Evolutionary conservation across 1,139 yeast species (phyloP), one percentile per base, ranked within the genome.

Genomic region (Scheffersomyces titani): DNA sequence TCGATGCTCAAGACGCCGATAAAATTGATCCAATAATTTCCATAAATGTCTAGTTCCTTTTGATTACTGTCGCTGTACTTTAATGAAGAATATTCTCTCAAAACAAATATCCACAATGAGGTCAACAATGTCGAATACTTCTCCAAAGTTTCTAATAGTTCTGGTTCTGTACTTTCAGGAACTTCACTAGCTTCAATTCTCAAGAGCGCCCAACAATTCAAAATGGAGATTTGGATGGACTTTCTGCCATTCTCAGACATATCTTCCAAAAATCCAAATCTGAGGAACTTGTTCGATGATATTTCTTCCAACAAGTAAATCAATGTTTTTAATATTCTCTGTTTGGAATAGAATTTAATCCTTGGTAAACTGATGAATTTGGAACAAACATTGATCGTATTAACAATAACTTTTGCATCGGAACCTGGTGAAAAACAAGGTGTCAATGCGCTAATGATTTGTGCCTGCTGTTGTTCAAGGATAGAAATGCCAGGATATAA

Each of bases 391-490:
- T 85, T 84, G 50, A 93, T 85, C 0, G 97, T 97, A 59, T 84
- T 84, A 19, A 90, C 85, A 4, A 96, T 92, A 0, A 92, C 83
- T 51, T 83, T 83, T 0, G 96, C 85, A 24, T 89, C 88, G 55
- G 92, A 88, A 30, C 88, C 92, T 2, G 83, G 77, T 49, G 83
- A 83, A 72, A 94, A 94, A n/a, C 97, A 92, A 0, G 98, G 97
- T 52, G 92, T 84, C 58, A 94, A 79, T 0, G 98, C 97, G 60
- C 97, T 88, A 13, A 92, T 89, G 19, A 94, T 90, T 65, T 92
- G 98, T 0, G 98, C 98, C 67, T 94, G 98, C 65, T 90, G 97
- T 70, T 92, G 98, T 64, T 91, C 97, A 57, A 94, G 76, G 13
- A 92, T 79, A 0, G 96, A 85, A 11, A 84, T 84, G 1, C 87